Conservation (phyloP, 2,329 filamentous ascomycete genomes). For the Fusarium keratoplasticum region DNA sequence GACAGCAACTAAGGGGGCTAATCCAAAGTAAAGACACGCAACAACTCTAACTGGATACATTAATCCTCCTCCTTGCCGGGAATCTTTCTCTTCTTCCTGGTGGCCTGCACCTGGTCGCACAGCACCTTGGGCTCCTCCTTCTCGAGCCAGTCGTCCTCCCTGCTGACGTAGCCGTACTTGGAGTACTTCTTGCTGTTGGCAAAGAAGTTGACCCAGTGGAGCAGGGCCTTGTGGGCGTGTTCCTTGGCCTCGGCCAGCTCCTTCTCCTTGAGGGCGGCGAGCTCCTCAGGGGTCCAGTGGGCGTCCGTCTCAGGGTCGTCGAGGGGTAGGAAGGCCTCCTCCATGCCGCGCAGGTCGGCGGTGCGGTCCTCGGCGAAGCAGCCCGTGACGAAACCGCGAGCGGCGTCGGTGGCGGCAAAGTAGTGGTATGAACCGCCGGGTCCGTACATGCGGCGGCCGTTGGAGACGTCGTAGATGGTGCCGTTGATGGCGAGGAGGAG, state of each 20-base stretch:
- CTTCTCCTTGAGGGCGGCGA: conserved; percentile 65
- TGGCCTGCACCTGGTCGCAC: conserved; percentile 76
- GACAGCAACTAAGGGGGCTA: background rate
- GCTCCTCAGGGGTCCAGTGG: conserved; percentile 65
- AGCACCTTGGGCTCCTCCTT: conserved; percentile 71
- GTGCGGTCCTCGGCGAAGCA: conserved; percentile 91
- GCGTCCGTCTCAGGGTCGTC: conserved; percentile 72
- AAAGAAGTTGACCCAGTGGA: conserved; percentile 89
- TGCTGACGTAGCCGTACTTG: conserved; percentile 79
- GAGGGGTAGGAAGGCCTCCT: conserved; percentile 82
- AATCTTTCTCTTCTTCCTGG: conserved; percentile 62
- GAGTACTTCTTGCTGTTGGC: conserved; percentile 82
- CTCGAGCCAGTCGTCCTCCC: conserved; percentile 70
- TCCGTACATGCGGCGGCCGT: conserved; percentile 77
- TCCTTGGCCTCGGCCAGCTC: conserved; percentile 74
- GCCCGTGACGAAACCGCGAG: conserved; percentile 89
- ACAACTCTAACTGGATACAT: background rate
- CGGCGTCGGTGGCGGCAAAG: conserved; percentile 89
- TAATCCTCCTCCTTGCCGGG: conserved; percentile 21
- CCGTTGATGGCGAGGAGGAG: conserved; percentile 93
- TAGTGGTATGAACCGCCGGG: conserved; percentile 87
- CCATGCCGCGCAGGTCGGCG: conserved; percentile 86
- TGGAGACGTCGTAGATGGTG: conserved; percentile 86
- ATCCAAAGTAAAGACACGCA: background rate
- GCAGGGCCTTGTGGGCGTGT: conserved; percentile 74